Base-by-base conservation (phyloP, 2,329 filamentous ascomycete genomes). In the Allantophomopsis lycopodina region DNA sequence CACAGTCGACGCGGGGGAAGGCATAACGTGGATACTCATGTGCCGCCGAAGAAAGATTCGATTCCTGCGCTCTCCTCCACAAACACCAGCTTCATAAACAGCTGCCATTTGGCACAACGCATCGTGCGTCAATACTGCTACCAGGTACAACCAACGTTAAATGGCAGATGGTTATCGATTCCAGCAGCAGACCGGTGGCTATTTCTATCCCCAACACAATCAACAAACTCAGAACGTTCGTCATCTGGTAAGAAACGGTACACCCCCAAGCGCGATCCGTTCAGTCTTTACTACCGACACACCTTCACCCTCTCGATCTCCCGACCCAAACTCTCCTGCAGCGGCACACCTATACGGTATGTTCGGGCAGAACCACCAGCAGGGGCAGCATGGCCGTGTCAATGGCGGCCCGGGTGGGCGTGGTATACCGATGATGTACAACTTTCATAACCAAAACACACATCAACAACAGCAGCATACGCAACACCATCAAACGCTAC, bases 361-460 rank as follows among this genome's bases (percentile, higher is more conserved):
- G 82, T 87, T 80, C 68, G 76, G 75, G 55, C 78, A 83, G 60
- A 69, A 69, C 56, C 63, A 66, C 42, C 77, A 83, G 57, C 77
- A 79, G 63, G 76, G 76, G 58, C 82, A 85, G 58, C 79, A 79
- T 64, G 73, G 73, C 62, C 78, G 83, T 62, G 72, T 86, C 60
- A 87, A 86, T 62, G 81, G 79, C 51, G 76, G 76, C 46, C 71
- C 72, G 20, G 68, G 66, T 46, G 72, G 75, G 47, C 69, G 72
- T 48, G 67, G 66, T 42, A 66, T 73, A 61, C 73, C 71, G 47
- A 67, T 86, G 64, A 69, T 79, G 54, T 84, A 84, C 62, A 78
- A 74, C 55, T 84, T 73, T 50, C 76, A 71, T 46, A 69, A 79
- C 46, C 63, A 64, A 20, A 71, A 69, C 48, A 66, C 52, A 40